phyloP scores from a whole-genome alignment of 495 filamentous ascomycete genomes.

The Aspergillus asperescens region DNA sequence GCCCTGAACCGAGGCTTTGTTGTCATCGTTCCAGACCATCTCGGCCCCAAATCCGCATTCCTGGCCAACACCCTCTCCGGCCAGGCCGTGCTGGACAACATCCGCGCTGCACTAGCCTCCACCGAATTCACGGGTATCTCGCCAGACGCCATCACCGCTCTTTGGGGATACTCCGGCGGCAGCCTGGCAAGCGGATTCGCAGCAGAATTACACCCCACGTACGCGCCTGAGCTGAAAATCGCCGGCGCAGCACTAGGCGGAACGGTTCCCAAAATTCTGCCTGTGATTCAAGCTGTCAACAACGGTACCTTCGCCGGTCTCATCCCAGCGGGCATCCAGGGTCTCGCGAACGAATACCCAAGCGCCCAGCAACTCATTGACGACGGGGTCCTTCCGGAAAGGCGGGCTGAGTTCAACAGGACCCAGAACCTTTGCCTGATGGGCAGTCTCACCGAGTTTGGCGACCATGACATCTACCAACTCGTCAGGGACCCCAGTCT shows the following conservation, averaged over 20 bases:
- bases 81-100: slow-evolving; percentile 43
- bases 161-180: slow-evolving; percentile 54
- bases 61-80: slow-evolving; percentile 38
- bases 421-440: slow-evolving; percentile 15
- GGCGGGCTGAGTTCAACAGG: slow-evolving; percentile 16
- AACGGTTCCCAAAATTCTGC: slow-evolving; percentile 21
- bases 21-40: slow-evolving; percentile 46
- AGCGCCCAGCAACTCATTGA: slow-evolving; percentile 7
- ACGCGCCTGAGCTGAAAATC: slow-evolving; percentile 48
- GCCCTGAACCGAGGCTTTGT: slow-evolving; percentile 41
- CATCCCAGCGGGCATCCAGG: slow-evolving; percentile 18
- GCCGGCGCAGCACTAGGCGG: slow-evolving; percentile 45
- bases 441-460: slow-evolving; percentile 15
- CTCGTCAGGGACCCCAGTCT: slow-evolving; percentile 12
- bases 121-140: slow-evolving; percentile 16
- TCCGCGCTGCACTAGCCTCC: slow-evolving; percentile 37
- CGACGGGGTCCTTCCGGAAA: slow-evolving; percentile 12
- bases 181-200: slow-evolving; percentile 45
- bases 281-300: slow-evolving; percentile 19
- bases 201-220: slow-evolving; percentile 41
- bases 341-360: slow-evolving; percentile 23
- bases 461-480: slow-evolving; percentile 17
- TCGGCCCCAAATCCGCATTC: slow-evolving; percentile 40
- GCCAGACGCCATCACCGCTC: slow-evolving; percentile 19
- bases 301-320: slow-evolving; percentile 19